Conservation (phyloP, 208 protist genomes). For the Leishmania gerbilli region DNA sequence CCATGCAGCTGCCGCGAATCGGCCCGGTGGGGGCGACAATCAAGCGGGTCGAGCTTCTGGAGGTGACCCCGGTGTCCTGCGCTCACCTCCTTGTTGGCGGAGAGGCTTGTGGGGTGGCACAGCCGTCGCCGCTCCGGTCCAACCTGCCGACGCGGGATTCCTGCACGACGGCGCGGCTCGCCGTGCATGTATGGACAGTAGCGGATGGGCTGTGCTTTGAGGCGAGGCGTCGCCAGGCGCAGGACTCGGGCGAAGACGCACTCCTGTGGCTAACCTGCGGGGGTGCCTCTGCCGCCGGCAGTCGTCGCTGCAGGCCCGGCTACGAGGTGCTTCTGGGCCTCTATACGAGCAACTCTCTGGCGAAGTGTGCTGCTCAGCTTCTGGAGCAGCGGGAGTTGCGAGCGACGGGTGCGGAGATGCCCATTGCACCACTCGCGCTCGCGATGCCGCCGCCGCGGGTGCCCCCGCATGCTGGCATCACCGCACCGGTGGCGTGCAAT, state of each 20-base stretch:
- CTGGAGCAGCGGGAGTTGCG: background rate
- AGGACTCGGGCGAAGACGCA: conserved; percentile 7
- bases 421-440: background rate
- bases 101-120: background rate
- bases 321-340: conserved; percentile 19
- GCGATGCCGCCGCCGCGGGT: background rate
- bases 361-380: conserved; percentile 1
- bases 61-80: conserved; percentile 14
- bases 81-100: background rate
- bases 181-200: conserved; percentile 15
- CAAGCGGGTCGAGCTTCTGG: conserved; percentile 31
- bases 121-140: background rate
- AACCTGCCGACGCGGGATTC: background rate
- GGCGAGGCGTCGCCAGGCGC: conserved; percentile 7
- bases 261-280: conserved; percentile 16
- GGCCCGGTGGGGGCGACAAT: conserved; percentile 31
- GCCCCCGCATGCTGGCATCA: background rate
- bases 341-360: conserved; percentile 20
- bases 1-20: conserved; percentile 32
- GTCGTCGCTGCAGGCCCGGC: background rate
- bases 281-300: conserved; percentile 1
- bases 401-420: background rate
- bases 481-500: too few relatives aligned
- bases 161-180: conserved; percentile 12
- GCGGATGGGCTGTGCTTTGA: conserved; percentile 21